Evolutionary conservation across 495 filamentous ascomycete genomes (phyloP), one percentile per base, ranked within the genome.

Genomic region (Neurospora sp.): DNA sequence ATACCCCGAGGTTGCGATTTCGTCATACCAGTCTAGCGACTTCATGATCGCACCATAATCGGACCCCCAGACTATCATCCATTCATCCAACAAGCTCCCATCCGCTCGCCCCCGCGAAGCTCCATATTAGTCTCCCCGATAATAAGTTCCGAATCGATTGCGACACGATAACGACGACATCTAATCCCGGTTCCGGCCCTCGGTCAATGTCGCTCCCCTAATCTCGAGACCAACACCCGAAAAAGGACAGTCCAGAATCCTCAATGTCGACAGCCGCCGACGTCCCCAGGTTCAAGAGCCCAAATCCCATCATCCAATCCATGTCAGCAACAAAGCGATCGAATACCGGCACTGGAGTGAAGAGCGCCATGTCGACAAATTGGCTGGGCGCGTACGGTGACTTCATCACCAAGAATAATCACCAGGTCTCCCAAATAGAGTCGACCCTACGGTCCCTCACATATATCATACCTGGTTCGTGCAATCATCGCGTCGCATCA

Each of bases 321-420:
- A 66, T 66, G 27, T 66, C 54, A 66, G 54, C 23, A 66, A 66
- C 54, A 37, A 39, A 66, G 20, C 40, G 40, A 42, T 35, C 41
- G 41, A 31, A 42, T 12, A 39, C 37, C 12, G n/a, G 35, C 18
- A 40, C 42, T 11, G 27, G 37, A 20, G 23, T 74, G 31, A 69
- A 54, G 40, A 78, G 71, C 48, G 39, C 73, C 7, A 37, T 77
- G 20, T 79, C 93, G 37, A 88, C 92, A 0, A 90, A 90, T 82
- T 94, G 90, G 91, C 82, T 96, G 39, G 84, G 87, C 70, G 87
- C 92, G 78, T 99, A 99, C 83, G 90, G 90, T 77, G 90, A 95
- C 73, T 97, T 98, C 82, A 94, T 99, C 84, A 93, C 92, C 46
- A 95, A 94, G 83, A 98, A 99, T 82, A 88, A 93, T 71, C 90